Conservation (phyloP, 371 early-diverging fungal genomes). For the Circinella minor region DNA sequence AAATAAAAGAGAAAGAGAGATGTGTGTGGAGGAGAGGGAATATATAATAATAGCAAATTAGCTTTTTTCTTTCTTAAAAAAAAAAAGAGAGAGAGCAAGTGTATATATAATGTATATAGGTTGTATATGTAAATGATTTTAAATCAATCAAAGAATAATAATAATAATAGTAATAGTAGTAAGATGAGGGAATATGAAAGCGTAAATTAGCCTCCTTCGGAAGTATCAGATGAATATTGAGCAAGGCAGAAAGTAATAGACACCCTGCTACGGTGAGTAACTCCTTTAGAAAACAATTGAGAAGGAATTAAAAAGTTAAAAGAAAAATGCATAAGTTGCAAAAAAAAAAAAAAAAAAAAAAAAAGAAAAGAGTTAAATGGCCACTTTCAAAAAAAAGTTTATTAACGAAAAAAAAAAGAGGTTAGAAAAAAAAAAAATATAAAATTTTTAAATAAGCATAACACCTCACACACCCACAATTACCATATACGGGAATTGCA, state of each 20-base stretch:
- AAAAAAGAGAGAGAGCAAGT: background rate
- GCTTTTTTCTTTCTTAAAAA: too few species aligned
- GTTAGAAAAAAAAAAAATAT: background rate
- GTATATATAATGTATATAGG: background rate
- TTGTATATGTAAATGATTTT: background rate
- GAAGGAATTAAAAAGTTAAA: constrained; percentile 22
- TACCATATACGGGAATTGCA: too few species aligned
- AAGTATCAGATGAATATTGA: constrained; percentile 33
- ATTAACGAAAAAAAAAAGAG: background rate
- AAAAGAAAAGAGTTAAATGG: background rate
- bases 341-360: background rate
- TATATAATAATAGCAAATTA: too few species aligned
- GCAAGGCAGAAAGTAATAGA: constrained; percentile 36
- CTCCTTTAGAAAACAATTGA: constrained; percentile 29
- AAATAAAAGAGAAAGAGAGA: too few species aligned
- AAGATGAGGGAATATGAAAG: background rate
- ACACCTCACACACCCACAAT: too few species aligned
- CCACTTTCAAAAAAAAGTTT: background rate
- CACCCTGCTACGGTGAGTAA: constrained; percentile 33
- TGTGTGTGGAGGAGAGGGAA: too few species aligned
- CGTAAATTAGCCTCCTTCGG: constrained; percentile 36
- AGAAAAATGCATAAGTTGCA: constrained; percentile 35
- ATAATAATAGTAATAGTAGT: background rate
- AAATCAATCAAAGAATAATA: constrained; percentile 1
- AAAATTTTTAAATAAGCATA: too few species aligned